These are phyloP conservation scores for Leishmania aethiopica DNA, from an alignment of 208 protist species.

Conservation along the genomic window DNA sequence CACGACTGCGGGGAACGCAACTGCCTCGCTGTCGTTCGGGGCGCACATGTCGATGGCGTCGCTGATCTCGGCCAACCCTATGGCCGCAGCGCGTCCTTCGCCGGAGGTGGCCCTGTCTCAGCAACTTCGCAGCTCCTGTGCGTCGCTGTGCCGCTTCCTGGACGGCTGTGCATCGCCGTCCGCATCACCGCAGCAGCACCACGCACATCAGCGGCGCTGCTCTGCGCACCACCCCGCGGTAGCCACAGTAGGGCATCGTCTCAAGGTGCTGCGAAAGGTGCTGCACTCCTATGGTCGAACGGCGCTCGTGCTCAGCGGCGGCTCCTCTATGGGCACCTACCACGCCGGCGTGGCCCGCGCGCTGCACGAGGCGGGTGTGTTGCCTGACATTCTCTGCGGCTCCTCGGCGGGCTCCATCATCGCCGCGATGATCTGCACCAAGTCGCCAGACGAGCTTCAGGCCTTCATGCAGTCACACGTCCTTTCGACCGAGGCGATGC, in stretches of 20 bases:
- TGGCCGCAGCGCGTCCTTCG: neutral
- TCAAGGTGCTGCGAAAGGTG: slow-evolving; percentile 53
- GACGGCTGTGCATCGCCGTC: slow-evolving; percentile 3
- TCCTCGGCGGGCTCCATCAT: slow-evolving; percentile 80
- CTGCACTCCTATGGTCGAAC: slow-evolving; percentile 68
- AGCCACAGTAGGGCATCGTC: slow-evolving; percentile 28
- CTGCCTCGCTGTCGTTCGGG: neutral
- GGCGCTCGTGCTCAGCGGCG: slow-evolving; percentile 81
- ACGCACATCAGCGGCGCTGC: neutral
- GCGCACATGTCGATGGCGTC: neutral
- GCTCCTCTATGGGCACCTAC: slow-evolving; percentile 77
- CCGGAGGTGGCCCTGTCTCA: slow-evolving; percentile 8
- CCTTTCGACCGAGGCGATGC: slow-evolving; percentile 46
- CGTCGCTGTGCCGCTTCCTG: slow-evolving; percentile 8
- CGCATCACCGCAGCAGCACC: neutral
- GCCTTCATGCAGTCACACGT: slow-evolving; percentile 42
- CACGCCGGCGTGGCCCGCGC: slow-evolving; percentile 72
- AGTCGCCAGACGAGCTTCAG: slow-evolving; percentile 48
- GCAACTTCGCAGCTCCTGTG: slow-evolving; percentile 7
- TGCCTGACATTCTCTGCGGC: slow-evolving; percentile 78
- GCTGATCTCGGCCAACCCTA: too few relatives aligned
- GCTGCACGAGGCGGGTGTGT: slow-evolving; percentile 60
- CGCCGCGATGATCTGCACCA: slow-evolving; percentile 66
- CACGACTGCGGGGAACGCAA: neutral
- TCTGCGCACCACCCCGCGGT: neutral